Evolutionary conservation across 108 stramenopile genomes (phyloP), one percentile per base, ranked within the genome.

Genomic region (Nitzschia sp.): DNA sequence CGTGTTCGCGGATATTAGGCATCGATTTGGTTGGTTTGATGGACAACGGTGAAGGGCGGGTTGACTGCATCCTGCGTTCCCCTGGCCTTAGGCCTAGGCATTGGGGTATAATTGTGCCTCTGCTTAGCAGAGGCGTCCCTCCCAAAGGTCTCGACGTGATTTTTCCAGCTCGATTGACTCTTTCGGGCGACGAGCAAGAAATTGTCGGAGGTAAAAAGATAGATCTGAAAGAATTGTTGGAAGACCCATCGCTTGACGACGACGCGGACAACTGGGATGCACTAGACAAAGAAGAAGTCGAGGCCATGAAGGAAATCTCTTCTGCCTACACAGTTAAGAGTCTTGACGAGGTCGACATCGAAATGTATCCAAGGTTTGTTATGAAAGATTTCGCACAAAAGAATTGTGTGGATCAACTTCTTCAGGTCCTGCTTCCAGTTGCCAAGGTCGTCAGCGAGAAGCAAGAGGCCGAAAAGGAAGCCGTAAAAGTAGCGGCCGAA

Each of bases 51-150:
- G 52, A 68, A 21, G 72, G 78, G 3, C 47, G 53, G 16, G 61
- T 56, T 8, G 89, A 93, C 59, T 90, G 89, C 64, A 61, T 92
- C 29, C 76, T 95, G 36, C 84, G 94, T 13, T 83, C 89, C 2
- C 91, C 94, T 28, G 89, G 89, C 27, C 78, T 95, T 1, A 56
- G 94, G 75, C 94, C 90, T 19, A 73, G 94, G 47, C 94, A 95
- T 65, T 85, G 83, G 84, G 90, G 73, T 9, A 85, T 71, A 58
- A 89, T 95, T 58, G 72, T 82, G 41, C 70, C 82, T 11, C 59
- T 76, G 52, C 75, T 91, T 25, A 87, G 85, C 27, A 75, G 66
- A 53, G 77, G 76, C 11, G 68, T 79, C 16, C 69, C 85, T 22
- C 80, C 87, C 1, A 88, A 82, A 54, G 90, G 89, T 9, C 67